These are phyloP conservation scores for Acrocalymma vagum DNA, from an alignment of 2,329 filamentous ascomycete species.

Conservation along the genomic window DNA sequence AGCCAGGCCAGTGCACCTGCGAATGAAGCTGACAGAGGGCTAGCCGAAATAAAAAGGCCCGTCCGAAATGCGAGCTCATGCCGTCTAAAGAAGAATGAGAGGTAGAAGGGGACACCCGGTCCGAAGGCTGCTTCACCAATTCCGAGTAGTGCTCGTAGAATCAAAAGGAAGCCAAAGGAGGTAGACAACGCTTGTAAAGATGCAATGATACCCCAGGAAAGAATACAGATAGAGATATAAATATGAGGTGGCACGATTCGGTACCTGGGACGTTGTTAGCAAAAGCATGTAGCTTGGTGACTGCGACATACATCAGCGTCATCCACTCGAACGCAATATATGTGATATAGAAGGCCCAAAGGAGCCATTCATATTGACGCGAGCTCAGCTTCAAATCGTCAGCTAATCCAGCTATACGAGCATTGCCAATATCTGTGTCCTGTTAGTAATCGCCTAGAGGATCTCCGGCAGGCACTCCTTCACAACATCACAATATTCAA, in stretches of 20 bases:
- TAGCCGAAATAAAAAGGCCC: slow-evolving; percentile 84
- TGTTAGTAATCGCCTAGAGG: slow-evolving; percentile 11
- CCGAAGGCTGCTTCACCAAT: slow-evolving; percentile 69
- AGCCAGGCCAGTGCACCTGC: slow-evolving; percentile 82
- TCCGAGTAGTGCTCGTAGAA: slow-evolving; percentile 68
- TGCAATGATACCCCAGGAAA: slow-evolving; percentile 81
- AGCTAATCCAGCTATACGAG: slow-evolving; percentile 66
- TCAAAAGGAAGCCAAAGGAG: slow-evolving; percentile 62
- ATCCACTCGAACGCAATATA: slow-evolving; percentile 73
- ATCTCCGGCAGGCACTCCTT: not conserved
- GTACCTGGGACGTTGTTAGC: slow-evolving; percentile 50
- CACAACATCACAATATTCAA: slow-evolving; percentile 31
- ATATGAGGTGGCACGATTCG: slow-evolving; percentile 67
- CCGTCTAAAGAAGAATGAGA: slow-evolving; percentile 69
- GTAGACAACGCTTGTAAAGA: slow-evolving; percentile 69
- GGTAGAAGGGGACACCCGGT: slow-evolving; percentile 70
- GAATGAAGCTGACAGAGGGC: slow-evolving; percentile 69
- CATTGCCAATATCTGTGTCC: slow-evolving; percentile 66
- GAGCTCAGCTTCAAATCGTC: slow-evolving; percentile 64
- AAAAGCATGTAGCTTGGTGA: not conserved
- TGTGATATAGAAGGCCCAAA: slow-evolving; percentile 70
- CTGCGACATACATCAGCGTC: slow-evolving; percentile 61
- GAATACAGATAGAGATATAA: slow-evolving; percentile 70
- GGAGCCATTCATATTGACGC: slow-evolving; percentile 67
- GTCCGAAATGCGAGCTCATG: slow-evolving; percentile 85